These are phyloP conservation scores for Calophaca sinica DNA, from an alignment of 306 rosid species.

Conservation along the genomic window DNA sequence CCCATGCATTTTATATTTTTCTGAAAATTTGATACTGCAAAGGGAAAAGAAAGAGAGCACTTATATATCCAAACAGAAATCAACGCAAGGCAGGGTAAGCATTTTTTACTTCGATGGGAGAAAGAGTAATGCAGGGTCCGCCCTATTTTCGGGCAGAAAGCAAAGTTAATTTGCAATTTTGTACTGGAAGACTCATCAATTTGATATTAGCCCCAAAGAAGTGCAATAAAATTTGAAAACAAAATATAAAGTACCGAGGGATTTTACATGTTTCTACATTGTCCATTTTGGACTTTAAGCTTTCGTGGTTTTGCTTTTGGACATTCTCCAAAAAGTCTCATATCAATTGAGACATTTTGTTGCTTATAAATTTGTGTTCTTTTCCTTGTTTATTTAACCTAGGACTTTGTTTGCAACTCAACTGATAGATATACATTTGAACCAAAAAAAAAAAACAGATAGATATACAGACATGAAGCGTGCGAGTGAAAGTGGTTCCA, in stretches of 20 bases:
- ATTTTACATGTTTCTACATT: too few species aligned
- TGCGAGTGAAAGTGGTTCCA: constrained; percentile 26
- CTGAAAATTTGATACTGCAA: background rate
- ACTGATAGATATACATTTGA: too few species aligned
- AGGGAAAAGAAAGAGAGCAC: background rate
- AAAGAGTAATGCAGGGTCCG: background rate
- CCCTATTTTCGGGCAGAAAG: background rate
- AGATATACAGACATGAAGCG: background rate
- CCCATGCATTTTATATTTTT: too few species aligned
- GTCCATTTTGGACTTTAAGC: too few species aligned
- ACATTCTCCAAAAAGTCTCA: too few species aligned
- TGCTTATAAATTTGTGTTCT: too few species aligned
- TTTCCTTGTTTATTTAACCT: too few species aligned
- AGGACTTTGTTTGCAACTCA: too few species aligned
- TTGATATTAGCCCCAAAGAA: constrained; percentile 12
- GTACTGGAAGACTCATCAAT: background rate
- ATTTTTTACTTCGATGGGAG: background rate
- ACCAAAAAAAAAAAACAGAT: too few species aligned
- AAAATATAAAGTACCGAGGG: too few species aligned
- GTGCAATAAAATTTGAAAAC: background rate
- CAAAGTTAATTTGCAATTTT: background rate
- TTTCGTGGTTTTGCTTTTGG: too few species aligned
- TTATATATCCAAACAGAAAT: constrained; percentile 11
- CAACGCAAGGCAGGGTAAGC: background rate
- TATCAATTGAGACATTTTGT: too few species aligned